These are phyloP conservation scores for Hippophae gyantsensis DNA, from an alignment of 306 rosid genomes.

Conservation along the genomic window DNA sequence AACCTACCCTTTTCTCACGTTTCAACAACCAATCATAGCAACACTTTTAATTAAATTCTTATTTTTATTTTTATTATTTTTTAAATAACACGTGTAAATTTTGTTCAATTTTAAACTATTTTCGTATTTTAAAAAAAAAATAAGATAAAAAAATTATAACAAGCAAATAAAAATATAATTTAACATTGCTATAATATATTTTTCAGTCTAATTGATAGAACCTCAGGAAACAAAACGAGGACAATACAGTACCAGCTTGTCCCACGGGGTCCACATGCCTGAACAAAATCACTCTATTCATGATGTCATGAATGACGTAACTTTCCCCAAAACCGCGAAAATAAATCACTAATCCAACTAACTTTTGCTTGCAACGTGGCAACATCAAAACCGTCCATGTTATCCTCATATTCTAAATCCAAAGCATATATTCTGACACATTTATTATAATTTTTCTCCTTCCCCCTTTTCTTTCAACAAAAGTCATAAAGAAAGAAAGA, in stretches of 20 bases:
- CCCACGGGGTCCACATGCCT: slow-evolving; percentile 11
- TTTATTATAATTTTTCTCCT: not conserved
- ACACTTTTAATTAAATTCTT: too few relatives aligned
- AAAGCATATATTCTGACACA: slow-evolving; percentile 23
- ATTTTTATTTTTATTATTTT: too few relatives aligned
- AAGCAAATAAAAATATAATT: too few relatives aligned
- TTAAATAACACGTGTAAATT: too few relatives aligned
- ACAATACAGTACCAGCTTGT: slow-evolving; percentile 8
- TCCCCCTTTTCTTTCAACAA: not conserved
- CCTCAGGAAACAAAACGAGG: slow-evolving; percentile 17
- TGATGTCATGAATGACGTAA: slow-evolving; percentile 51
- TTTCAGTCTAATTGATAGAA: slow-evolving; percentile 2
- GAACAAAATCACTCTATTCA: slow-evolving; percentile 31
- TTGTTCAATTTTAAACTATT: too few relatives aligned
- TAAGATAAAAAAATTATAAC: too few relatives aligned
- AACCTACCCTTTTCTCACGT: too few relatives aligned
- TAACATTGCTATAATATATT: too few relatives aligned
- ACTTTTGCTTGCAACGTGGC: slow-evolving; percentile 35
- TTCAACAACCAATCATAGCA: too few relatives aligned
- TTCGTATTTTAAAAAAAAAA: too few relatives aligned
- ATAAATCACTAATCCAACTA: slow-evolving; percentile 30
- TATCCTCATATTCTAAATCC: not conserved
- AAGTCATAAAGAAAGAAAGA: not conserved
- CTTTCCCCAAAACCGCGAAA: slow-evolving; percentile 29
- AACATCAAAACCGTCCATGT: slow-evolving; percentile 12